Conservation (phyloP, 352 stramenopile genomes). For the Globisporangium acanthophoron region DNA sequence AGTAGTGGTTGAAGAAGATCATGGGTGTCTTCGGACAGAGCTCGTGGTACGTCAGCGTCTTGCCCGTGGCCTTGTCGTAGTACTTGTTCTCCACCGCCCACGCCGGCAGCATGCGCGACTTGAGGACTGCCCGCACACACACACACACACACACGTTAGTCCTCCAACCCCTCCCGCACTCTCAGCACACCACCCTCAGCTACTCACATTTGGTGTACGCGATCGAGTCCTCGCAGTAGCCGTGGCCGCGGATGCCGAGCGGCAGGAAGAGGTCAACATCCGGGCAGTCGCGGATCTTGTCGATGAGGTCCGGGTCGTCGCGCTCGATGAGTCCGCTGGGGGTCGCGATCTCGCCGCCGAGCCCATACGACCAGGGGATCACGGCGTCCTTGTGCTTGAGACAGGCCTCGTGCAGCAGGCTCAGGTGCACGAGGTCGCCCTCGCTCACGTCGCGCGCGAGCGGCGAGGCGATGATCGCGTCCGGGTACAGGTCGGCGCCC, state of each 20-base stretch:
- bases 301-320: slow-evolving; percentile 31
- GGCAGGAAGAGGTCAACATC: slow-evolving; percentile 65
- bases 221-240: slow-evolving; percentile 65
- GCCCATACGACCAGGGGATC: slow-evolving; percentile 16
- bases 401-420: slow-evolving; percentile 28
- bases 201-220: slow-evolving; percentile 54
- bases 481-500: slow-evolving; percentile 33
- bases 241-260: slow-evolving; percentile 32
- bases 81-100: slow-evolving; percentile 40
- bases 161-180: no score
- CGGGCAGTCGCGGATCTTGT: slow-evolving; percentile 36
- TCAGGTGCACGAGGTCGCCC: slow-evolving; percentile 35
- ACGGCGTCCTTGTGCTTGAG: slow-evolving; percentile 24
- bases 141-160: no score
- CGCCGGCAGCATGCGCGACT: slow-evolving; percentile 32
- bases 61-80: slow-evolving; percentile 17
- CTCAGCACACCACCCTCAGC: neutral
- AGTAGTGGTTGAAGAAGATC: slow-evolving; percentile 62
- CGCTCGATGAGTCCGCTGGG: slow-evolving; percentile 13
- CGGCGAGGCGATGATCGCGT: slow-evolving; percentile 30
- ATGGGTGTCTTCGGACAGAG: slow-evolving; percentile 41
- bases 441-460: slow-evolving; percentile 27
- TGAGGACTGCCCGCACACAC: slow-evolving; percentile 18
- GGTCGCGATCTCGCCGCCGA: no score
- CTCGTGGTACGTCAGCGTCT: slow-evolving; percentile 41